These are phyloP conservation scores for Gossypium trilobum DNA, from an alignment of 441 rosid species.

Conservation along the genomic window DNA sequence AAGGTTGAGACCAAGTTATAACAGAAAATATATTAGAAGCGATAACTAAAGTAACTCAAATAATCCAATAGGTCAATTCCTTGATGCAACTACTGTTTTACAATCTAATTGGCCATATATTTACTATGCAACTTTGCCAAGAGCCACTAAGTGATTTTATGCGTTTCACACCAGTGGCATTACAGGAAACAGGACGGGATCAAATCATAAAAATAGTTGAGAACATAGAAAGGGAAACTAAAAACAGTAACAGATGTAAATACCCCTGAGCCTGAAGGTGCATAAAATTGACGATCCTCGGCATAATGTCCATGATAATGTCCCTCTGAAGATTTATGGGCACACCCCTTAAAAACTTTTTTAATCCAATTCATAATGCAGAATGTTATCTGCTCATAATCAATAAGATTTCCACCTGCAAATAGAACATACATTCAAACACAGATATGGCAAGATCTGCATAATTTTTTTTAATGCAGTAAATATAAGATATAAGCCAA, in stretches of 20 bases:
- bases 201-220: not conserved
- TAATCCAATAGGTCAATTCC: not conserved
- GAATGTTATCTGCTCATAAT: conserved; percentile 42
- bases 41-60: not conserved
- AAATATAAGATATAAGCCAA: not conserved
- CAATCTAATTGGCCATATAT: not conserved
- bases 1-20: not conserved
- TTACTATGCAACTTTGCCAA: not conserved
- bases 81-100: not conserved
- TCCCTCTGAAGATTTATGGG: conserved; percentile 42
- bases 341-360: conserved; percentile 74
- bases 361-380: conserved; percentile 72
- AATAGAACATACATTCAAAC: conserved; percentile 9
- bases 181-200: not conserved
- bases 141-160: not conserved
- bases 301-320: conserved; percentile 39
- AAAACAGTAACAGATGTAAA: not conserved
- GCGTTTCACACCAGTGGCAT: not conserved
- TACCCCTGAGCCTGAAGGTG: conserved; percentile 70
- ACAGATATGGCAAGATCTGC: not conserved
- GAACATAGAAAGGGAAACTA: conserved; percentile 1
- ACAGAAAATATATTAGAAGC: not conserved
- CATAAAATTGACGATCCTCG: conserved; percentile 32
- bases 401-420: conserved; percentile 37
- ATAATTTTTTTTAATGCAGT: not conserved